These are phyloP conservation scores for Phytophthora hibernalis DNA, from an alignment of 352 stramenopile species.

Conservation along the genomic window DNA sequence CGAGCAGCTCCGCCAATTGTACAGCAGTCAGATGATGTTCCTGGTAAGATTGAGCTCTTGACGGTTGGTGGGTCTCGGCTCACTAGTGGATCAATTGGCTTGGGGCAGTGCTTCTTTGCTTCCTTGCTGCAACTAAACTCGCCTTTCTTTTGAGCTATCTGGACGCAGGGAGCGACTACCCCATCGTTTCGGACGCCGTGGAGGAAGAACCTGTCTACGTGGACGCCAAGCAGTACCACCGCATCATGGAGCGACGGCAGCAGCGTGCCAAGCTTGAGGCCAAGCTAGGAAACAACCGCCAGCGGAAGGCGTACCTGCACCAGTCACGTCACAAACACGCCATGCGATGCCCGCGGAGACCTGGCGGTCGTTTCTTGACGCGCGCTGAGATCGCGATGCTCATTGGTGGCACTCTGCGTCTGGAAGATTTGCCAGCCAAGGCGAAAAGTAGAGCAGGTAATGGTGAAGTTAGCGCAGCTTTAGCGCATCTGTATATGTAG, in stretches of 20 bases:
- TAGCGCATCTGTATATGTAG: slow-evolving; percentile 1
- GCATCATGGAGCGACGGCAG: slow-evolving; percentile 90
- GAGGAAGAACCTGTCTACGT: slow-evolving; percentile 92
- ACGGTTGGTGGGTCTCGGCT: slow-evolving; percentile 4
- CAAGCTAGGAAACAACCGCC: slow-evolving; percentile 77
- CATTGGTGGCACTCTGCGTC: slow-evolving; percentile 66
- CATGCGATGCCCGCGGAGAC: slow-evolving; percentile 83
- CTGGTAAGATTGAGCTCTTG: slow-evolving; percentile 57
- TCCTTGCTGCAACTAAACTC: slow-evolving; percentile 52
- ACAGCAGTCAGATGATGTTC: slow-evolving; percentile 63
- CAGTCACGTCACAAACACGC: slow-evolving; percentile 89
- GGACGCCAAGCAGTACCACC: slow-evolving; percentile 92
- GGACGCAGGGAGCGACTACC: slow-evolving; percentile 33
- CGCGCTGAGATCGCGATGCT: slow-evolving; percentile 81
- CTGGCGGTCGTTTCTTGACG: slow-evolving; percentile 86
- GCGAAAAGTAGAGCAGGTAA: slow-evolving; percentile 29
- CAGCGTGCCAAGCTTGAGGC: slow-evolving; percentile 88
- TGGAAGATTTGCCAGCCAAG: slow-evolving; percentile 67
- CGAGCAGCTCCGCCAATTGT: too few species aligned
- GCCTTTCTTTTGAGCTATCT: slow-evolving; percentile 59
- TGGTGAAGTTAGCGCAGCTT: background rate
- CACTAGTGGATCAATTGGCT: slow-evolving; percentile 18
- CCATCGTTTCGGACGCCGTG: slow-evolving; percentile 12
- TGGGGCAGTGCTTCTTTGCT: slow-evolving; percentile 10
- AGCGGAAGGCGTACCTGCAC: slow-evolving; percentile 89